phyloP scores from a whole-genome alignment of 2,329 filamentous ascomycete genomes.

The Fusarium marasasianum region DNA sequence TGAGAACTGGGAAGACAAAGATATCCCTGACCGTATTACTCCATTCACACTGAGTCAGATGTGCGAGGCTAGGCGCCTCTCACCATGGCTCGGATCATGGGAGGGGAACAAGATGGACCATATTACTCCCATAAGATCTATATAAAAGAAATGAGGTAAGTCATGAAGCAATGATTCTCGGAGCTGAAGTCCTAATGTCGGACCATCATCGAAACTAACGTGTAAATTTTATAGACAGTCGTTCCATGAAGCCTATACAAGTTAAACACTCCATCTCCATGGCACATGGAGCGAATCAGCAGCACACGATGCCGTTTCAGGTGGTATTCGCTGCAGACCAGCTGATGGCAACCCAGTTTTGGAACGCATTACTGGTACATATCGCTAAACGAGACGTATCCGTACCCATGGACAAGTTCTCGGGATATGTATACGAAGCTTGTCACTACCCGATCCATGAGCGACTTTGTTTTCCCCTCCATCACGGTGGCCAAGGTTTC shows the following conservation, averaged over 20 bases:
- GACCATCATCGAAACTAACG: not conserved
- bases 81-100: too few species aligned
- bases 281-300: not conserved
- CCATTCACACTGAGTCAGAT: too few species aligned
- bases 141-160: not conserved
- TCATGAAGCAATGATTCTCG: not conserved
- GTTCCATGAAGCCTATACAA: not conserved
- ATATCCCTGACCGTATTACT: not conserved
- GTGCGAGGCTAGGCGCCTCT: too few species aligned
- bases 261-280: not conserved
- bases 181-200: not conserved
- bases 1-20: not conserved
- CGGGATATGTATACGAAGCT: not conserved
- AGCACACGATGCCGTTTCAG: not conserved
- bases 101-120: too few species aligned
- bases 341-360: not conserved
- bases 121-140: not conserved
- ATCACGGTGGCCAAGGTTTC: too few species aligned
- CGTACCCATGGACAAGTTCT: not conserved
- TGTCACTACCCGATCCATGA: too few species aligned
- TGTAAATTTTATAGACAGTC: not conserved
- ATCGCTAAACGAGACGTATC: not conserved
- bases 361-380: not conserved
- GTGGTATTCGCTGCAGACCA: not conserved
- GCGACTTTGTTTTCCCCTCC: too few species aligned